Conservation (phyloP, 2,329 filamentous ascomycete species). For the Penicillium italicum region DNA sequence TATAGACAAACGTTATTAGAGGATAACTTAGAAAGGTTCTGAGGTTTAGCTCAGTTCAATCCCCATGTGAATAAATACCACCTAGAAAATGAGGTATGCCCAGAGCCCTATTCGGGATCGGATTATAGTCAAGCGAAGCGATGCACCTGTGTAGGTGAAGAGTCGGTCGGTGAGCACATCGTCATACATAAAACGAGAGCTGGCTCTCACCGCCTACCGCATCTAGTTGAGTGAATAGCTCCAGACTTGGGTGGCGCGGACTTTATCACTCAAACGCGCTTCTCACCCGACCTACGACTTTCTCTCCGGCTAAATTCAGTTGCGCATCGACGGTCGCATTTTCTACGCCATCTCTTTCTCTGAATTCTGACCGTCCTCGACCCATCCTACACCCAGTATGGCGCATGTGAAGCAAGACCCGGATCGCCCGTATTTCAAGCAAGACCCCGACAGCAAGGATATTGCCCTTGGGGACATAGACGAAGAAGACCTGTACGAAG, state of each 20-base stretch:
- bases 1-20: not conserved
- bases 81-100: too few species aligned
- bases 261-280: not conserved
- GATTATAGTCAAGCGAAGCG: not conserved
- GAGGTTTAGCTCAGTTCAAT: not conserved
- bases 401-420: slow-evolving; percentile 43
- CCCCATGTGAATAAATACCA: too few species aligned
- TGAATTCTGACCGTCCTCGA: not conserved
- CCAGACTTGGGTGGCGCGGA: slow-evolving; percentile 5
- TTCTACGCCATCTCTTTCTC: accelerated
- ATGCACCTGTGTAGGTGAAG: not conserved
- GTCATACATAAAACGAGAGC: not conserved
- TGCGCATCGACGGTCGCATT: not conserved
- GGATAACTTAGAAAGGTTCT: not conserved
- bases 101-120: not conserved
- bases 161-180: not conserved
- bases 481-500: slow-evolving; percentile 70
- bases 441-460: slow-evolving; percentile 42
- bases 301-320: not conserved
- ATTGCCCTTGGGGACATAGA: slow-evolving; percentile 33
- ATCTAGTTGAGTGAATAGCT: slow-evolving; percentile 2
- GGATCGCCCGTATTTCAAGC: slow-evolving; percentile 40
- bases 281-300: not conserved
- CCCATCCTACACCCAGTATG: slow-evolving; percentile 20
- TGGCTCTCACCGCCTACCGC: slow-evolving; percentile 4